Percentiles rank a stretch among this genome's conserved stretches.
phyloP scores from a whole-genome alignment of 331 rosid species.

The Cucumis variabilis region DNA sequence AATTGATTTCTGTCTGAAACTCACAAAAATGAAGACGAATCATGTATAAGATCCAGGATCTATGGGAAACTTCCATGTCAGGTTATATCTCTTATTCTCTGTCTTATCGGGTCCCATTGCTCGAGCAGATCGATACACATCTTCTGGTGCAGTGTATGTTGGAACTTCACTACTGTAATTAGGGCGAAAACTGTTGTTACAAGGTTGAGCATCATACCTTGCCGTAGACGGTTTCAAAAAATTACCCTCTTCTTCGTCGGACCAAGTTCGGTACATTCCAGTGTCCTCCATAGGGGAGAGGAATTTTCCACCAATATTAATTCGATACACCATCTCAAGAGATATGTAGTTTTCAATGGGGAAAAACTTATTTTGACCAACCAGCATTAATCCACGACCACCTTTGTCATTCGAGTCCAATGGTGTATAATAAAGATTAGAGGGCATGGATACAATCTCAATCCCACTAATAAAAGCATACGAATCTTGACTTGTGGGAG shows the following conservation, averaged over 20 bases:
- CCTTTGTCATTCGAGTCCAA: too few relatives aligned
- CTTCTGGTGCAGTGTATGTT: background rate
- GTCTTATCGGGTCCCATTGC: background rate
- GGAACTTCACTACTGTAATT: background rate
- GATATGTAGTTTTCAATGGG: constrained; percentile 1
- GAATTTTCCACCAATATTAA: constrained; percentile 22
- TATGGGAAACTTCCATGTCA: constrained; percentile 57
- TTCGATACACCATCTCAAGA: constrained; percentile 13
- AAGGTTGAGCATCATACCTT: background rate
- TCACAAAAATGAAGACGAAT: constrained; percentile 69
- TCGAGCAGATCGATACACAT: constrained; percentile 18
- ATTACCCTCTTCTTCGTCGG: background rate
- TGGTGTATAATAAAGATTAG: constrained; percentile 27
- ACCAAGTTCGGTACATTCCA: constrained; percentile 41
- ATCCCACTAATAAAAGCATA: constrained; percentile 50
- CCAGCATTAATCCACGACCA: background rate
- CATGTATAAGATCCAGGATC: constrained; percentile 51
- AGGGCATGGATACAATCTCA: constrained; percentile 49
- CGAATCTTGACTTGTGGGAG: background rate
- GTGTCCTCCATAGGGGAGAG: background rate
- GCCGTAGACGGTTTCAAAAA: background rate
- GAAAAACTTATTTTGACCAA: background rate
- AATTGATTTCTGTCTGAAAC: background rate
- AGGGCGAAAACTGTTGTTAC: background rate
- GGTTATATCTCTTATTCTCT: background rate